A percentile compares a stretch with the other conserved stretches of the same genome.
Conservation (phyloP, 805 yeast genomes). For the Saccharomycopsis schoenii region DNA sequence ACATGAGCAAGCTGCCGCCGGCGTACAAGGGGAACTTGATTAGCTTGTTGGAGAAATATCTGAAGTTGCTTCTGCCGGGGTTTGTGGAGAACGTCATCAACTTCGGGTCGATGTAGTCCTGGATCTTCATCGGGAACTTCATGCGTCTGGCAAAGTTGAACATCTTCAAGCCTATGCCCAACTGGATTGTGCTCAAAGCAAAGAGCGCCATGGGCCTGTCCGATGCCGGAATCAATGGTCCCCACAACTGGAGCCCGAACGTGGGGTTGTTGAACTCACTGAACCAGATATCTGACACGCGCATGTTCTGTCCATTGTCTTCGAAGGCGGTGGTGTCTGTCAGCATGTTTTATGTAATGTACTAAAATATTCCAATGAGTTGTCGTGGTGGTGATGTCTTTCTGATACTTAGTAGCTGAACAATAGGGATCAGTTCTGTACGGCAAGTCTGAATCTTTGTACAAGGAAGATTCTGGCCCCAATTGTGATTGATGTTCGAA, state of each 20-base stretch:
- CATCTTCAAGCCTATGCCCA: background rate
- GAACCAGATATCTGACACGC: background rate
- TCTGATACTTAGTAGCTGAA: background rate
- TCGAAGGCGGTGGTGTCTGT: background rate
- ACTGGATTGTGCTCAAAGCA: constrained; percentile 6
- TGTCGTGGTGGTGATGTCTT: background rate
- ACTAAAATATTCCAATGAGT: background rate
- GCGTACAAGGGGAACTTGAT: constrained; percentile 3
- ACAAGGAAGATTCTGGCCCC: too few relatives aligned
- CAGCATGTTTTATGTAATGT: background rate
- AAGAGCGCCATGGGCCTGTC: constrained; percentile 6
- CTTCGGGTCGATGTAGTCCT: background rate
- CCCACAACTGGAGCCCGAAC: constrained; percentile 13
- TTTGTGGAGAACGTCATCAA: constrained; percentile 4
- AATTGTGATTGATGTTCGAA: too few relatives aligned
- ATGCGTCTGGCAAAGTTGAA: constrained; percentile 1
- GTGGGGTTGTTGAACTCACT: background rate
- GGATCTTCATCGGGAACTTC: constrained; percentile 2
- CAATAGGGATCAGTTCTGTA: too few relatives aligned
- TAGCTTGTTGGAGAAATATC: constrained; percentile 1
- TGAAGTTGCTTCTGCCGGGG: background rate
- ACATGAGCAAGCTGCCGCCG: background rate
- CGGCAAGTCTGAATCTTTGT: too few relatives aligned
- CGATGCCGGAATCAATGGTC: constrained; percentile 12
- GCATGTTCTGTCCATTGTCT: background rate